Conservation (phyloP, 192 early-diverging fungal species). For the Mortierella antarctica region DNA sequence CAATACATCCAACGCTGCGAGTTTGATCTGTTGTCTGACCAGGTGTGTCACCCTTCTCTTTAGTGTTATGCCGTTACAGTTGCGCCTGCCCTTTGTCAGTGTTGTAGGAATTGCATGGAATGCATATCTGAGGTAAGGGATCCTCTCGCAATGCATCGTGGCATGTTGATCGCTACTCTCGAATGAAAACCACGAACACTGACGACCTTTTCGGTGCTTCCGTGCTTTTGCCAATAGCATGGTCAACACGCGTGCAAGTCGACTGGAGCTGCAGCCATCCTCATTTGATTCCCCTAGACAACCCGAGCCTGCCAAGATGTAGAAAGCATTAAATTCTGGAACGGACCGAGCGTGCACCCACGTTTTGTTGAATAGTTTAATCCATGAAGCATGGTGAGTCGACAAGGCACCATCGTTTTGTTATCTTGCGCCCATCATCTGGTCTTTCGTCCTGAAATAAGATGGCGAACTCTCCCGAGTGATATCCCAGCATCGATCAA, state of each 20-base stretch:
- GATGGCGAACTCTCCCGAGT: conserved; percentile 47
- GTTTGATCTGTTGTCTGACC: background rate
- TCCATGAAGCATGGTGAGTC: too few relatives aligned
- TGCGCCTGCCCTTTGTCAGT: conserved; percentile 78
- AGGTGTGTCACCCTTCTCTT: background rate
- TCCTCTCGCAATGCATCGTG: too few relatives aligned
- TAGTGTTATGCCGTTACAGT: conserved; percentile 68
- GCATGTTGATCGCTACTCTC: too few relatives aligned
- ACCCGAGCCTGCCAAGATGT: too few relatives aligned
- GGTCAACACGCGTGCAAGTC: background rate
- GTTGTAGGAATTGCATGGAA: conserved; percentile 82
- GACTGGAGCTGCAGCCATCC: too few relatives aligned
- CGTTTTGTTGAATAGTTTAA: too few relatives aligned
- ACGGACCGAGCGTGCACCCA: too few relatives aligned
- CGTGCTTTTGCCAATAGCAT: background rate
- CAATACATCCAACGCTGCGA: background rate
- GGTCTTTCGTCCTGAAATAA: conserved; percentile 55
- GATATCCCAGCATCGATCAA: conserved; percentile 66
- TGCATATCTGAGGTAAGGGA: conserved; percentile 69
- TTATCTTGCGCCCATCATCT: conserved; percentile 44
- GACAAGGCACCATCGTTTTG: background rate
- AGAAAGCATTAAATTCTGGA: too few relatives aligned
- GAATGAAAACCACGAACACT: too few relatives aligned
- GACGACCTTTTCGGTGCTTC: background rate
- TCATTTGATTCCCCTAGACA: too few relatives aligned